These are phyloP conservation scores for Dittrichia graveolens DNA, from an alignment of 129 eudicot species.

Conservation along the genomic window DNA sequence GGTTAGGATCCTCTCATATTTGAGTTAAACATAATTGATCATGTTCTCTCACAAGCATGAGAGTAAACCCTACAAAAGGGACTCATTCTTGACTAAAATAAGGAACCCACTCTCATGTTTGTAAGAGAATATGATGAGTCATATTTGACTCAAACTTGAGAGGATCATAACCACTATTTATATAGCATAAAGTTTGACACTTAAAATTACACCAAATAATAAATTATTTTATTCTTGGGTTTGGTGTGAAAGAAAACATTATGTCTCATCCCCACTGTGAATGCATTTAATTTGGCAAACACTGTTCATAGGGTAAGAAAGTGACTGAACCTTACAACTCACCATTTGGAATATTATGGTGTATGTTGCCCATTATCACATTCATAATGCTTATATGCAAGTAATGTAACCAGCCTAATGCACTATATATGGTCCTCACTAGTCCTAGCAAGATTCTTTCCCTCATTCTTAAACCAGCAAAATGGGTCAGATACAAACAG, in stretches of 20 bases:
- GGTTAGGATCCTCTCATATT: no score
- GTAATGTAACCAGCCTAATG: neutral
- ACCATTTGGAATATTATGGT: constrained; percentile 5
- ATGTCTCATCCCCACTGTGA: constrained; percentile 7
- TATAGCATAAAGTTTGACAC: neutral
- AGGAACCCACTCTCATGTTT: no score
- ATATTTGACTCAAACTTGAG: no score
- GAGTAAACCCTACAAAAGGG: no score
- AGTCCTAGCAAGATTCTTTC: constrained; percentile 7
- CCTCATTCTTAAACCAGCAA: neutral
- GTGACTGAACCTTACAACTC: constrained; percentile 14
- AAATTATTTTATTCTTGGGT: no score
- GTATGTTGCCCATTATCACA: constrained; percentile 18
- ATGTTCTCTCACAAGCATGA: no score
- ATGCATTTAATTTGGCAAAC: constrained; percentile 11
- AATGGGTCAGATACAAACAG: neutral
- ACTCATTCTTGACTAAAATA: no score
- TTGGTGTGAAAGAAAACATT: neutral
- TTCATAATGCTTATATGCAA: constrained; percentile 13
- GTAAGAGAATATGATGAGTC: no score
- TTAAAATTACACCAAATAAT: neutral
- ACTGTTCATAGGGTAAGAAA: constrained; percentile 22
- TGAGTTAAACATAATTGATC: no score
- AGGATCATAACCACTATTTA: no score
- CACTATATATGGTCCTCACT: constrained; percentile 19